Evolutionary conservation across 1,139 yeast species (phyloP), one percentile per base, ranked within the genome.

Genomic region (Blastobotrys serpentis): DNA sequence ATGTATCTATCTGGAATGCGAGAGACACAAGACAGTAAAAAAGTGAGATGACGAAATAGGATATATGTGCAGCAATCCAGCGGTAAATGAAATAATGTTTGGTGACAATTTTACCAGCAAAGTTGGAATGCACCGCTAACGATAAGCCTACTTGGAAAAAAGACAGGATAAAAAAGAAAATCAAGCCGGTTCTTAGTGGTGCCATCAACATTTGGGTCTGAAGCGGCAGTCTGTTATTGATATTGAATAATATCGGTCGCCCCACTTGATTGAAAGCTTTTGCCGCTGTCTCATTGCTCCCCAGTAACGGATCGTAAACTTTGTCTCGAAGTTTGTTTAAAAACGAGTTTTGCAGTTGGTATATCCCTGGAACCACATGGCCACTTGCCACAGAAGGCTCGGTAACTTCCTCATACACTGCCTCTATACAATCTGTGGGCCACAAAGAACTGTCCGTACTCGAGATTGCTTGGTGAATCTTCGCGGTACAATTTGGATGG

Each of bases 131-230:
- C 26, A 79, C 62, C 4, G 77, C 78, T 17, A 70, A 72, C 62
- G 82, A 81, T 62, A 83, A 74, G 52, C 78, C 76, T 59, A 82
- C 74, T 54, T 79, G 80, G 67, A 78, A 75, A 54, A 78, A 74
- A 1, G 95, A 81, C 49, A 86, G 67, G 65, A 87, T 81, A 56
- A 87, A 77, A 63, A 84, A 72, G 65, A 80, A 86, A 65, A 87
- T 84, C 50, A 84, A 72, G 44, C 95, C 95, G 55, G 86, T 55
- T 40, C 52, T 56, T 21, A 54, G 38, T 17, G 52, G 53, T 6
- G 57, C 57, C 25, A 49, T 38, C 41, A 54, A 32, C 19, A 52
- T 22, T 6, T 46, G 29, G 10, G 41, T 40, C 22, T 17, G 13
- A 17, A 46, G 26, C 2, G 53, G 51, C 13, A 48, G 46, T 6